Evolutionary conservation across 2,329 filamentous ascomycete species (phyloP).

Genomic region (Coniochaeta sp.): DNA sequence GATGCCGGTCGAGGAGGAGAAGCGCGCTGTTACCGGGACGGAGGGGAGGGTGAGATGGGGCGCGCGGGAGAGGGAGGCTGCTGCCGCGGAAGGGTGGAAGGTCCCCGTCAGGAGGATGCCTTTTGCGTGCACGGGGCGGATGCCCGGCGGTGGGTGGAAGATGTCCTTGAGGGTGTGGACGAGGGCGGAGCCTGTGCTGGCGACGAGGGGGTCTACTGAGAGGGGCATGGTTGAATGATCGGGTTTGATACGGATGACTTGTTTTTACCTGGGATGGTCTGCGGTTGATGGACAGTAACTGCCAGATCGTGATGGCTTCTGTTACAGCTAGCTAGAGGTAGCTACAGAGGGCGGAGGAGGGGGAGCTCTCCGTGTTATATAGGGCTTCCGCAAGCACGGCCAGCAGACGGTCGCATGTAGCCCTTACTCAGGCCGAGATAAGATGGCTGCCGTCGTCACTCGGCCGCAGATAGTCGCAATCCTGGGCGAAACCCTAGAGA

Average conservation of each 20-base stretch:
- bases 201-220: slow-evolving; percentile 28
- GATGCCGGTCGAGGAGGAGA: slow-evolving; percentile 43
- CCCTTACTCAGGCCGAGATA: neutral
- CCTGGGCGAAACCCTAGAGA: neutral
- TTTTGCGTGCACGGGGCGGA: slow-evolving; percentile 39
- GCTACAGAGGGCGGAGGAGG: neutral
- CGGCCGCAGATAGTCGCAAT: neutral
- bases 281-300: too few relatives aligned
- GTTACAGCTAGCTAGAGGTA: neutral
- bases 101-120: slow-evolving; percentile 42
- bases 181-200: slow-evolving; percentile 27
- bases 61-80: slow-evolving; percentile 35
- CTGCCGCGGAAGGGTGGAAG: slow-evolving; percentile 39
- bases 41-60: slow-evolving; percentile 36
- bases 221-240: slow-evolving; percentile 33
- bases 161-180: slow-evolving; percentile 28
- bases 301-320: neutral
- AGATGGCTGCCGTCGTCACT: neutral
- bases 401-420: neutral
- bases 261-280: too few relatives aligned
- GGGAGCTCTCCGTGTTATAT: neutral
- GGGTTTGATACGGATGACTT: too few relatives aligned
- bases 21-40: slow-evolving; percentile 40
- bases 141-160: slow-evolving; percentile 16
- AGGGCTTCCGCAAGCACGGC: neutral